Percentiles rank a stretch among this genome's conserved stretches.
phyloP scores from a whole-genome alignment of 106 monocot species.

The Vanilla planifolia region DNA sequence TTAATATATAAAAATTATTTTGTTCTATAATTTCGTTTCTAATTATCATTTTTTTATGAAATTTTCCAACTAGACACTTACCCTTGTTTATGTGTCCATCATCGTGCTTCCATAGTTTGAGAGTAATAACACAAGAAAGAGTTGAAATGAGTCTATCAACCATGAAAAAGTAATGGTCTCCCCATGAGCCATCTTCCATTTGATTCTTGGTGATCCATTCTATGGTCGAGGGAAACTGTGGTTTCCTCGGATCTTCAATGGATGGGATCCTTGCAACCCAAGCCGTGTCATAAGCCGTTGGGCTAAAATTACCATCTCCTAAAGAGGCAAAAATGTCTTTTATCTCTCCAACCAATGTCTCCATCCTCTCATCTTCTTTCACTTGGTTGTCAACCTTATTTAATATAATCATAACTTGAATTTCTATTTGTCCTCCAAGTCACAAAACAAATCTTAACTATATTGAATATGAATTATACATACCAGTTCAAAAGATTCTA shows the following conservation, averaged over 20 bases:
- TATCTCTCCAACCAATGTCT: background rate
- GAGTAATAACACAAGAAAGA: constrained; percentile 26
- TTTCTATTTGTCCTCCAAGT: too few species aligned
- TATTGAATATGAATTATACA: too few species aligned
- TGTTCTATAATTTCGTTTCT: too few species aligned
- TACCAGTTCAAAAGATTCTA: too few species aligned
- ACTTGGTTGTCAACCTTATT: too few species aligned
- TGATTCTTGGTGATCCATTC: constrained; percentile 26
- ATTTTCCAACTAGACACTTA: too few species aligned
- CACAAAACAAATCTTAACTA: too few species aligned
- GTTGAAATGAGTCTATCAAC: constrained; percentile 31
- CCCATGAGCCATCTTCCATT: constrained; percentile 31
- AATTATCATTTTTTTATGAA: too few species aligned
- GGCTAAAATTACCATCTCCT: constrained; percentile 18
- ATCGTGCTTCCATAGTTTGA: constrained; percentile 1
- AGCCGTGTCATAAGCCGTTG: constrained; percentile 32
- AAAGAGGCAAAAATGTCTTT: constrained; percentile 6
- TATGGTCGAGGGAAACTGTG: constrained; percentile 16
- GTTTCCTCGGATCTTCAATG: constrained; percentile 1
- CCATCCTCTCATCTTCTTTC: constrained; percentile 5
- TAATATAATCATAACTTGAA: too few species aligned
- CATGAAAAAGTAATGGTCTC: constrained; percentile 19
- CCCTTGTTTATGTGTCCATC: too few species aligned
- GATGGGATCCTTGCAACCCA: constrained; percentile 31
- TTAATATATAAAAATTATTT: too few species aligned